Base-by-base conservation (phyloP, 1,139 yeast genomes). In the Candida albicans region DNA sequence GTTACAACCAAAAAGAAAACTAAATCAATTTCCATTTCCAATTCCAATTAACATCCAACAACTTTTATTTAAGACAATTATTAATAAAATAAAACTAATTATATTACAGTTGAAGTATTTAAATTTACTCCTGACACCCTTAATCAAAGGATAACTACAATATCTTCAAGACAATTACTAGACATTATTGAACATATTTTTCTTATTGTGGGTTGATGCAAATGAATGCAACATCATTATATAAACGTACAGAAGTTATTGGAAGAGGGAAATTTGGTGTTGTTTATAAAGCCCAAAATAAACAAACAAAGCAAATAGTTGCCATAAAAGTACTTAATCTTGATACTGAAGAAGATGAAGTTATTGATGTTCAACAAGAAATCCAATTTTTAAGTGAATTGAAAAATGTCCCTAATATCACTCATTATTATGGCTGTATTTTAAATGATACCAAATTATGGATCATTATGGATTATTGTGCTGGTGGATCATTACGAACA, bases 381-480 rank as follows among this genome's bases (percentile, higher is more conserved):
- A 83, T 95, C 46, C 90, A 87, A 57, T 86, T 93, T 60, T 73
- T 95, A 43, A 74, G 96, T 1, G 90, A 88, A 53, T 70, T 95
- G 52, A 87, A 88, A 52, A 82, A 81, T 46, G 85, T 86, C 2
- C 96, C 96, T 25, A 95, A 95, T 55, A 90, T 95, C 40, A 90
- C 96, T 2, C 91, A 86, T 53, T 95, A 95, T 65, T 87, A 87
- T 60, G 98, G 97, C 1, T 85, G 96, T 0, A 87, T 86, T 52
- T 65, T 95, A 34, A 80, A 83, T 50, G 97, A 93, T 39, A 87
- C 97, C 8, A 85, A 88, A 58, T 70, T 95, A 31, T 95, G 99
- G 99, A 91, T 95, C 61, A 82, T 95, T 45, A 95, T 95, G 98
- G 99, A 95, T 60, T 81, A 87, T 59, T 93, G 99, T 64, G 95